Evolutionary conservation across 371 early-diverging fungal genomes (phyloP).

Genomic region (Capillidium heterosporum): DNA sequence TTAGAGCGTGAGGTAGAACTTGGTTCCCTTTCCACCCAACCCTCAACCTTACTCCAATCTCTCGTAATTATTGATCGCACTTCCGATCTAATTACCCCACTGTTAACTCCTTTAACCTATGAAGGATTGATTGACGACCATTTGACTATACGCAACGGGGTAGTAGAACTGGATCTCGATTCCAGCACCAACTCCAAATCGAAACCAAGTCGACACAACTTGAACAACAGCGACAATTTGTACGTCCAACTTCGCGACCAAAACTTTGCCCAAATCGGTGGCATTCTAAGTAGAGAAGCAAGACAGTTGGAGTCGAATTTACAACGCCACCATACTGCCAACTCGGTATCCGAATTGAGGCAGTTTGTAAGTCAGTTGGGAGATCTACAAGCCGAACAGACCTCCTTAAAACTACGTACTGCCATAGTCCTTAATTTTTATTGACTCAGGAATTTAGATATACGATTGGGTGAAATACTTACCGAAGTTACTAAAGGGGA

Average conservation of each 20-base stretch:
- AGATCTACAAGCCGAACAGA: constrained; percentile 64
- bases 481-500: constrained; percentile 53
- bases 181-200: constrained; percentile 9
- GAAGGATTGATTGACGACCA: constrained; percentile 80
- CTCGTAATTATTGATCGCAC: constrained; percentile 76
- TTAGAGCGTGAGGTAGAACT: constrained; percentile 43
- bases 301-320: constrained; percentile 65
- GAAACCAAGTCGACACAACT: constrained; percentile 56
- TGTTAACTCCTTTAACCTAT: constrained; percentile 87
- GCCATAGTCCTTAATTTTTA: constrained; percentile 6
- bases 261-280: constrained; percentile 77
- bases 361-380: constrained; percentile 75
- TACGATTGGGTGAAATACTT: constrained; percentile 66
- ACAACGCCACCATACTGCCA: constrained; percentile 73
- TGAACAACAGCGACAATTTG: constrained; percentile 61
- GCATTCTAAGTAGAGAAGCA: constrained; percentile 61
- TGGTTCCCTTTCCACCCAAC: constrained; percentile 17
- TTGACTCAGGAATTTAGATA: constrained; percentile 27
- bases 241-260: constrained; percentile 66
- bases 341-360: constrained; percentile 71
- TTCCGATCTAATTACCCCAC: constrained; percentile 75
- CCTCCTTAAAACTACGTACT: constrained; percentile 54
- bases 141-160: constrained; percentile 34
- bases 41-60: constrained; percentile 66
- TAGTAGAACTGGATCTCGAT: background rate